Evolutionary conservation across 148 eudicot genomes (phyloP), one percentile per base, ranked within the genome.

Genomic region (Diospyros lotus): DNA sequence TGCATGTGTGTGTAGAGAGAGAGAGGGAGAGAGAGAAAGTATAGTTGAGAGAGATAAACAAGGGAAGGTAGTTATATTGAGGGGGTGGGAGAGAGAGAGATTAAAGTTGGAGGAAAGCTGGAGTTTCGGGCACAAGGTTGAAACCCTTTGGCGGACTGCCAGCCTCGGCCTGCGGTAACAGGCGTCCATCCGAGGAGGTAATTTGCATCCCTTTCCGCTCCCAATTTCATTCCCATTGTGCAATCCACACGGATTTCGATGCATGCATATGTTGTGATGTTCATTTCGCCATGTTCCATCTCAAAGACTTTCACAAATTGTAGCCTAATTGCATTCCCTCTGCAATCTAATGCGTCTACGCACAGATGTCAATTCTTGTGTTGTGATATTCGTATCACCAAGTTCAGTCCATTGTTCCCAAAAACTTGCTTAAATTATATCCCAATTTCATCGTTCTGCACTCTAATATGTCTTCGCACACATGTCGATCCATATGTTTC

Each of bases 151-250:
- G 68, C 71, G 76, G 78, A 64, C 79, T 71, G 75, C 83, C 89
- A 84, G 91, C 87, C 92, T 92, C 79, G 88, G 84, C 80, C 86
- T 87, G 88, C 86, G 85, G 83, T 62, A 73, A 80, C 79, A 79
- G 79, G 87, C 86, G 84, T 81, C 80, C 84, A 74, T 84, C 89
- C 28, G 28, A 77, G 77, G 84, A 90, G 97, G 94, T 92, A 28
- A 76, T 40, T 44, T 28, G 14, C 9, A 48, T 53, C 42, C 14
- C 28, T 28, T 28, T 28, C 28, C 28, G 28, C 28, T 28, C 28
- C 28, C 28, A 28, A 28, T 28, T 28, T 28, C 28, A 28, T 28
- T 28, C 28, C 28, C 28, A 28, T 28, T 28, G 28, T 28, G 28
- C 28, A 28, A 28, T 28, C 28, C 28, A 28, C 28, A 28, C 28